Evolutionary conservation across 257 asterid genomes (phyloP).

Genomic region (Lantana camara): DNA sequence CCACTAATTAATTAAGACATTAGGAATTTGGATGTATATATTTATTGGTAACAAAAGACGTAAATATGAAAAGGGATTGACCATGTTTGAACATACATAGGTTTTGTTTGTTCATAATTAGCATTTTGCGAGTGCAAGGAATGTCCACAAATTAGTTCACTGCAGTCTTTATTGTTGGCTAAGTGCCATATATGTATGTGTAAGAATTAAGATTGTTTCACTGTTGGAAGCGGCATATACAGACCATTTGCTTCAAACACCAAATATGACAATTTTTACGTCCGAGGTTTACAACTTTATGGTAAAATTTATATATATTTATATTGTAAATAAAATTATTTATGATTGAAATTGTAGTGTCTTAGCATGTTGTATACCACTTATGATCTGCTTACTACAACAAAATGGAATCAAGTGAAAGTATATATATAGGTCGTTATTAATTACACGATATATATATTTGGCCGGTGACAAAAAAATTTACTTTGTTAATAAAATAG

Average conservation of each 20-base stretch:
- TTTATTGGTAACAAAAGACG: background rate
- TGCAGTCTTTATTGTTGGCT: conserved; percentile 47
- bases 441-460: too few relatives aligned
- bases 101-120: conserved; percentile 23
- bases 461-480: too few relatives aligned
- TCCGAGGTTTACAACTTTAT: conserved; percentile 8
- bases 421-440: too few relatives aligned
- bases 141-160: conserved; percentile 34
- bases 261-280: background rate
- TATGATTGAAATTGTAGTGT: background rate
- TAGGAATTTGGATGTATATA: too few relatives aligned
- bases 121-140: background rate
- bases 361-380: too few relatives aligned
- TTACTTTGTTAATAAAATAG: too few relatives aligned
- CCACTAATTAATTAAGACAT: too few relatives aligned
- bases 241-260: background rate
- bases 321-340: background rate
- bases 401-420: too few relatives aligned
- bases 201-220: background rate
- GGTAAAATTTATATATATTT: background rate
- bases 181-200: background rate
- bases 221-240: conserved; percentile 27
- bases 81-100: background rate
- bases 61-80: background rate
- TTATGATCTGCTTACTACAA: too few relatives aligned